phyloP scores from a whole-genome alignment of 805 yeast species.

The Suhomyces sp. region DNA sequence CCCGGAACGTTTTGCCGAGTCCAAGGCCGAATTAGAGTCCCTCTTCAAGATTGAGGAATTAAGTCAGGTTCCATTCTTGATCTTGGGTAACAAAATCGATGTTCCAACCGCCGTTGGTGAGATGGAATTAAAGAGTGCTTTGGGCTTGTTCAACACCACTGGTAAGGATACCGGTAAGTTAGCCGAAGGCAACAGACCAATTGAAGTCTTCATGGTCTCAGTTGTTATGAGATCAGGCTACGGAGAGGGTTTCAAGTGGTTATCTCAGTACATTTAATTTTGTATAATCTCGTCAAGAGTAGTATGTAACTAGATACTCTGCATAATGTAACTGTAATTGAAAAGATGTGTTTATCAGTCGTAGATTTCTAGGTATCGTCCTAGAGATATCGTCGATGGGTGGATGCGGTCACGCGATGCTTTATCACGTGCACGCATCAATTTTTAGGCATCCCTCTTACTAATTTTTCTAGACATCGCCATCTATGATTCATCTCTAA shows the following conservation, averaged over 20 bases:
- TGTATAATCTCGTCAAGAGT: too few species aligned
- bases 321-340: too few species aligned
- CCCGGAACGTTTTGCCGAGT: constrained; percentile 90
- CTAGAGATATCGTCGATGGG: too few species aligned
- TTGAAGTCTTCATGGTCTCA: constrained; percentile 96
- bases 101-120: constrained; percentile 92
- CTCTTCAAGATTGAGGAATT: constrained; percentile 91
- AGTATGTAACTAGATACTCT: too few species aligned
- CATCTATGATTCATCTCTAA: not conserved
- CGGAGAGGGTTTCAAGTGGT: constrained; percentile 98
- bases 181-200: constrained; percentile 78
- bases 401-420: too few species aligned
- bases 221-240: constrained; percentile 99
- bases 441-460: not conserved
- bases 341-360: too few species aligned
- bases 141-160: constrained; percentile 85
- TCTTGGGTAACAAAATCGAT: constrained; percentile 96
- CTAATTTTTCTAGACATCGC: constrained; percentile 4
- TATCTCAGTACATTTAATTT: constrained; percentile 83
- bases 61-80: constrained; percentile 82
- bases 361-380: too few species aligned
- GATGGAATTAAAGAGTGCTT: constrained; percentile 85
- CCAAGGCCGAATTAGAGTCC: constrained; percentile 92
- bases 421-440: constrained; percentile 2
- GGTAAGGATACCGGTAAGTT: constrained; percentile 73